Evolutionary conservation across 108 stramenopile species (phyloP), one percentile per base, ranked within the genome.

Genomic region (Nitzschia palea): DNA sequence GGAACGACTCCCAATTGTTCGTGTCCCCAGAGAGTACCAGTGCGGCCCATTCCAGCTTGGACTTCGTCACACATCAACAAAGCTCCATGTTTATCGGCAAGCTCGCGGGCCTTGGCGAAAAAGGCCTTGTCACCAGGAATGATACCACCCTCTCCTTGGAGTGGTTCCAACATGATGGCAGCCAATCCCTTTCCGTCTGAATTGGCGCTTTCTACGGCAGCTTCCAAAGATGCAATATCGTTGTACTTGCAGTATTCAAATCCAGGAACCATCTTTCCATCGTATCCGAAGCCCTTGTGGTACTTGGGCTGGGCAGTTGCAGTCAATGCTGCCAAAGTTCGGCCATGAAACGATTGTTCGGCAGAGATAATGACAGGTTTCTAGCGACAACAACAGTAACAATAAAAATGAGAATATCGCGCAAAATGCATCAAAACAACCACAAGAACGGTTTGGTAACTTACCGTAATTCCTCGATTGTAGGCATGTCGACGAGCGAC

Each of bases 121-220:
- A 90, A 98, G 29, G 81, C 93, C 6, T 47, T 43, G 26, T 85
- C 76, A 3, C 92, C 97, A 29, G 96, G 94, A 55, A 81, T 82
- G 64, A 99, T 95, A 17, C 98, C 98, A 44, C 98, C 98, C 72
- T 99, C 98, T 53, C 98, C 98, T 79, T 97, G 97, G 17, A 97
- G 70, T 15, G 96, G 87, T 65, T 99, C 98, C 75, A 97, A 70
- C 88, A 99, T 87, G 73, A 99, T 96, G 27, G 89, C 97, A 0
- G 95, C 96, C 55, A 98, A 69, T 36, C 93, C 94, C 50, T 79
- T 71, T 54, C 81, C 86, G 64, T 88, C 81, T n/a, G 85, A 86
- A 42, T 84, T 89, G 50, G 88, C 82, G 31, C 86, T 68, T 26
- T 80, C 71, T 10, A 98, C 95, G 37, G 75, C 70, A 18, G 53